Base-by-base conservation (phyloP, 495 filamentous ascomycete species). In the Podospora pseudocomata region DNA sequence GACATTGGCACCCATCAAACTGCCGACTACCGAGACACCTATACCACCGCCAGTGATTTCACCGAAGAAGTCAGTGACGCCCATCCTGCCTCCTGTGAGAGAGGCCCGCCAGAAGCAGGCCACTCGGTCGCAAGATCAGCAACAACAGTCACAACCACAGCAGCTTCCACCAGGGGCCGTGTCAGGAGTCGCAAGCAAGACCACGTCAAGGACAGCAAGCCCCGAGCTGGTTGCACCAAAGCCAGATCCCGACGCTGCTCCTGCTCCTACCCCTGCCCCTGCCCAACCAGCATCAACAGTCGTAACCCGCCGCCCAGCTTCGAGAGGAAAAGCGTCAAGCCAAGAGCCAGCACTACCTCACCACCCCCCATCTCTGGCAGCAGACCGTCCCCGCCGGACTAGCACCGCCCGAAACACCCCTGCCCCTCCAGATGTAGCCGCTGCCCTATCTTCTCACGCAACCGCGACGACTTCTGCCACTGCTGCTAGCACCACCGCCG, bases 371-470 rank as follows among this genome's bases (percentile, higher is more conserved):
- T 78, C 77, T 54, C 79, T 81, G 44, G 82, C 80, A 20, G 76
- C 74, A 64, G 85, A 87, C 32, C 81, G 85, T 26, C 81, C 84
- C 68, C 84, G 84, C 60, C 84, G 85, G 68, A 72, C 85, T 64
- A 86, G 84, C 69, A 87, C 85, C 55, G 85, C 84, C 67, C 81
- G 83, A 64, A 87, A 86, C 64, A 86, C 85, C 1, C 85, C 85
- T 53, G 85, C 82, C 19, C 83, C 84, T 15, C 61, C 61, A 63
- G 82, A 84, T 70, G 26, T 64, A 66, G 57, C 61, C 18, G 18
- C 20, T 66, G 39, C 27, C 28, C 7, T 32, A 5, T 18, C 54
- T 28, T 18, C 59, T 28, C 9, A 20, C 16, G 26, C 64, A 3
- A 19, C 68, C 13, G 6, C 32, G 23, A 23, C 65, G 2, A 32